Conservation (phyloP, 345 rosid species). For the Arabis alpina region DNA sequence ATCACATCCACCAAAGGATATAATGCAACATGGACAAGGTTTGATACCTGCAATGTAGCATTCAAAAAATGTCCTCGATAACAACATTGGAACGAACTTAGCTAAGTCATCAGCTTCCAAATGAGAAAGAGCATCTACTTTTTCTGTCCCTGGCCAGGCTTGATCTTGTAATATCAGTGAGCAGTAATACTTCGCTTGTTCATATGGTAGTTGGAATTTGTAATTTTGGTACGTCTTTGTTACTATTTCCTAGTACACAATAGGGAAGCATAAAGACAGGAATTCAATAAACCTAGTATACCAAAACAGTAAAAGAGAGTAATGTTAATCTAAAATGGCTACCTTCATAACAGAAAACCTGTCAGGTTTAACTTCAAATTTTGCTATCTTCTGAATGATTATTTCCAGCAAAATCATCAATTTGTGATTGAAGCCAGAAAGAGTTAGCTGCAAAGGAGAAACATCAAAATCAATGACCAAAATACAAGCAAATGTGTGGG, state of each 20-base stretch:
- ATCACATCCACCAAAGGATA: background rate
- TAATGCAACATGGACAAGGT: background rate
- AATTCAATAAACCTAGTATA: background rate
- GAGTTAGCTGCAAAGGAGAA: slow-evolving; percentile 55
- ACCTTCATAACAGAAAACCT: slow-evolving; percentile 92
- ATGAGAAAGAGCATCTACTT: slow-evolving; percentile 63
- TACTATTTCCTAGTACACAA: slow-evolving; percentile 61
- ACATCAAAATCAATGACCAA: background rate
- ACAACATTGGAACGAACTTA: slow-evolving; percentile 64
- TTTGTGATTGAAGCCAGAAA: slow-evolving; percentile 87
- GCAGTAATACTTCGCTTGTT: slow-evolving; percentile 74
- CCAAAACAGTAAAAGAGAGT: too few relatives aligned
- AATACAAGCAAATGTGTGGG: background rate
- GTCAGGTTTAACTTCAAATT: slow-evolving; percentile 72
- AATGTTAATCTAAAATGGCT: slow-evolving; percentile 16
- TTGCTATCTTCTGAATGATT: slow-evolving; percentile 64
- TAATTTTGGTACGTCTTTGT: slow-evolving; percentile 63
- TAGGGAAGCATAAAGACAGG: slow-evolving; percentile 2
- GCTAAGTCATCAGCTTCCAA: slow-evolving; percentile 68
- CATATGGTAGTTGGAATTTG: slow-evolving; percentile 76
- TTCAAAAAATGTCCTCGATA: slow-evolving; percentile 74
- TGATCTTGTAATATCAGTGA: slow-evolving; percentile 61
- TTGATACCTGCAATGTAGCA: slow-evolving; percentile 73
- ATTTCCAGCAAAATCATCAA: slow-evolving; percentile 76
- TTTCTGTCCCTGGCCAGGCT: slow-evolving; percentile 72